Conservation (phyloP, 169 alveolate species). For the Plasmodium falciparum region DNA sequence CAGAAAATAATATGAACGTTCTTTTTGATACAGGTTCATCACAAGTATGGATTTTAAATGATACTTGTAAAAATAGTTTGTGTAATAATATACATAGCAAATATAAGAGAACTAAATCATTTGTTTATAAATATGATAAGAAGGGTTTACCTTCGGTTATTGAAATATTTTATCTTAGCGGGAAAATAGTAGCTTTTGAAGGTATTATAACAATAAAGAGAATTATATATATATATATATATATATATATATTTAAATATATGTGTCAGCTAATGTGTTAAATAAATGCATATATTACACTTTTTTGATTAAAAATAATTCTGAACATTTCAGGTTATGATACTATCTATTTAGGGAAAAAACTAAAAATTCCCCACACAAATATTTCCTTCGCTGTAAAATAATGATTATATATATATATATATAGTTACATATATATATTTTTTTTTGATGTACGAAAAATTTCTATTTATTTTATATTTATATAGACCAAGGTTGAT, state of each 20-base stretch:
- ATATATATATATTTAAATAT: too few species aligned
- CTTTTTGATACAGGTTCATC: conserved; percentile 88
- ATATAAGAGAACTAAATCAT: conserved; percentile 45
- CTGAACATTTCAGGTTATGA: conserved; percentile 55
- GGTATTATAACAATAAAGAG: conserved; percentile 7
- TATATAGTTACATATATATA: not conserved
- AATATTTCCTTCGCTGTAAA: conserved; percentile 74
- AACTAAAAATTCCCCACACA: conserved; percentile 43
- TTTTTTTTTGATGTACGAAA: not conserved
- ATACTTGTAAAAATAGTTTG: conserved; percentile 48
- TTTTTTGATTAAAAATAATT: not conserved
- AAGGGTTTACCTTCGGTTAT: conserved; percentile 54
- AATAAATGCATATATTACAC: too few species aligned
- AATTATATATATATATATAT: too few species aligned
- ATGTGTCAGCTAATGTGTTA: too few species aligned
- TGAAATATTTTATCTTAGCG: conserved; percentile 67
- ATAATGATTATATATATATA: not conserved
- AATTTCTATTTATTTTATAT: too few species aligned
- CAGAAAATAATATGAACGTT: conserved; percentile 79
- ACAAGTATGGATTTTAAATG: conserved; percentile 85
- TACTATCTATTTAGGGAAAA: conserved; percentile 39
- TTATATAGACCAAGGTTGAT: conserved; percentile 46
- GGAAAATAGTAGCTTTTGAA: conserved; percentile 62
- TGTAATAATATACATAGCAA: conserved; percentile 45
- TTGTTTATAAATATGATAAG: conserved; percentile 52